Evolutionary conservation across 2,329 filamentous ascomycete species (phyloP).

Genomic region (Aspergillus carbonarius): DNA sequence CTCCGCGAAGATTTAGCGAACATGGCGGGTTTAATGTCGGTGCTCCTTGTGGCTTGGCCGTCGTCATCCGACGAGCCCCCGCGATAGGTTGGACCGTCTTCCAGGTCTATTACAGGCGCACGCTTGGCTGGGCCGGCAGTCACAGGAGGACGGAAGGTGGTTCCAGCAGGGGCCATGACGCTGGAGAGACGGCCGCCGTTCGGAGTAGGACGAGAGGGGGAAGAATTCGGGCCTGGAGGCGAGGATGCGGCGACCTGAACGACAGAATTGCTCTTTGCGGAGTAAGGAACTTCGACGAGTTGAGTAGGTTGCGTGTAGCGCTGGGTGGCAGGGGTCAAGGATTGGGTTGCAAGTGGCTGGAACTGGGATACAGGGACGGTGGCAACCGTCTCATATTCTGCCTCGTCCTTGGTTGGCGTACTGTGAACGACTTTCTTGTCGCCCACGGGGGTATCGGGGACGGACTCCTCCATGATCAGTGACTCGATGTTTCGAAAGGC

Average conservation of each 20-base stretch:
- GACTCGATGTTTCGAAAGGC: not conserved
- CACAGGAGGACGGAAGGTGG: constrained; percentile 60
- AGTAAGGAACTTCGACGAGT: constrained; percentile 49
- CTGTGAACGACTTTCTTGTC: constrained; percentile 34
- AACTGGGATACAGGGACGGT: constrained; percentile 44
- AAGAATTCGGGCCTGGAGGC: constrained; percentile 58
- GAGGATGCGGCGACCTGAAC: constrained; percentile 91
- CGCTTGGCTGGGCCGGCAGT: constrained; percentile 41
- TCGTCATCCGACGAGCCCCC: constrained; percentile 66
- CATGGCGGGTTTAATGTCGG: constrained; percentile 61
- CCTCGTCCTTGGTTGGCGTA: constrained; percentile 32
- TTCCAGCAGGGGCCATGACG: constrained; percentile 74
- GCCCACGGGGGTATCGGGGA: constrained; percentile 42
- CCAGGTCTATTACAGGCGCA: constrained; percentile 47
- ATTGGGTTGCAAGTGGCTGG: constrained; percentile 30
- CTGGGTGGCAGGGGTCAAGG: constrained; percentile 49
- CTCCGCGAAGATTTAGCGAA: constrained; percentile 50
- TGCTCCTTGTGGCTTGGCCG: constrained; percentile 43
- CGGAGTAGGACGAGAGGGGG: constrained; percentile 38
- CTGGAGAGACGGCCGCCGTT: constrained; percentile 53
- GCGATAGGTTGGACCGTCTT: constrained; percentile 58
- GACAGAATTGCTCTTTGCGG: constrained; percentile 38
- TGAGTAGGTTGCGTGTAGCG: constrained; percentile 63
- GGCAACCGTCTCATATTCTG: constrained; percentile 49
- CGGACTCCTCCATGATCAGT: constrained; percentile 38